Percentiles rank a stretch among this genome's conserved stretches.
phyloP scores from a whole-genome alignment of 805 yeast species.

The Cyberlindnera meyerae region DNA sequence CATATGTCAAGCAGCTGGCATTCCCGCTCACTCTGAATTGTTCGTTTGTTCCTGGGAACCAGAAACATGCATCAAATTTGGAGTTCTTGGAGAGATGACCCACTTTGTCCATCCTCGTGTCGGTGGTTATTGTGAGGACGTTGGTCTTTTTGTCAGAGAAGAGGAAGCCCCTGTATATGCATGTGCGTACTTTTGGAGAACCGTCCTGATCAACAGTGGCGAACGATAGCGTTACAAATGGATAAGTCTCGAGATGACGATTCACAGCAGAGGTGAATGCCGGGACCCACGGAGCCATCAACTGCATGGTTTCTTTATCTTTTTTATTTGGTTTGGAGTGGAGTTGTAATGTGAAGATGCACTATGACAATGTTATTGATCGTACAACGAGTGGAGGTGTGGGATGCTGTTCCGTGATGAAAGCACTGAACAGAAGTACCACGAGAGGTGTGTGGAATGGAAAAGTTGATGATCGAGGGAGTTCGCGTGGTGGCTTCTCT shows the following conservation, averaged over 20 bases:
- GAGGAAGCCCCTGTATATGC: conserved; percentile 69
- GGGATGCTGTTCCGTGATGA: too few species aligned
- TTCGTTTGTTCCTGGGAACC: conserved; percentile 54
- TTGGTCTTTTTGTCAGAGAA: conserved; percentile 66
- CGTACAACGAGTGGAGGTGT: too few species aligned
- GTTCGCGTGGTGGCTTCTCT: too few species aligned
- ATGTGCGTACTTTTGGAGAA: conserved; percentile 62
- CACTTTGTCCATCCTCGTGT: conserved; percentile 61
- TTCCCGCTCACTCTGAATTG: conserved; percentile 73
- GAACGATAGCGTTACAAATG: conserved; percentile 59
- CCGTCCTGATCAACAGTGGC: conserved; percentile 56
- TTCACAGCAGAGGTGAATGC: conserved; percentile 49
- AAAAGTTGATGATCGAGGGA: too few species aligned
- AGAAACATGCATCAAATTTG: conserved; percentile 70
- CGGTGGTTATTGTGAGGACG: conserved; percentile 66
- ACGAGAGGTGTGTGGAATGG: too few species aligned
- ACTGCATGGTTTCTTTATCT: conserved; percentile 30
- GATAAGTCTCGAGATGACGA: conserved; percentile 38
- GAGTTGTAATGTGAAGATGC: too few species aligned
- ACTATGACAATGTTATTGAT: too few species aligned
- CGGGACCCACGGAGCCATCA: conserved; percentile 78
- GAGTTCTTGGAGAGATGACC: conserved; percentile 44
- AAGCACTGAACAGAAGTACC: too few species aligned
- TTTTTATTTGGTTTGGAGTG: too few species aligned
- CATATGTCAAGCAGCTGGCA: conserved; percentile 41